Evolutionary conservation across 352 stramenopile species (phyloP), one percentile per base, ranked within the genome.

Genomic region (Globisporangium recalcitrans): DNA sequence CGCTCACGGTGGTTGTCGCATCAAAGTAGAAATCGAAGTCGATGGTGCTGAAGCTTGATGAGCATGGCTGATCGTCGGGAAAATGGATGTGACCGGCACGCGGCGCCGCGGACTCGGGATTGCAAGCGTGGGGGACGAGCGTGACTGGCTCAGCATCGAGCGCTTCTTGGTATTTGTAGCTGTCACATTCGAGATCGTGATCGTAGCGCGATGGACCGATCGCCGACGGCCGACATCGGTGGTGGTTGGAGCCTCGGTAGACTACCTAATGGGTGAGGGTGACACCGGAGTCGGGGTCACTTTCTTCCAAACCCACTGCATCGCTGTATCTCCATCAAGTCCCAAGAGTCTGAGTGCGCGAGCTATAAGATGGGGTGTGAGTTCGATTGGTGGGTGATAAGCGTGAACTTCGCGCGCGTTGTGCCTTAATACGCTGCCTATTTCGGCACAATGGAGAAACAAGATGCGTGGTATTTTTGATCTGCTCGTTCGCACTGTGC

Each of bases 1-100:
- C 65, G 2, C 53, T 62, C 3, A 71, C 58, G 22, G 5, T 66
- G 52, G 49, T 67, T 58, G 24, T 63, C 32, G 46, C 4, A 49
- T 3, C 5, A 63, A 32, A 19, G 14, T 22, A 16, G 22, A 7
- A n/a, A 7, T 22, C 16, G 22, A 7, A n/a, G 21, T 22, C 16
- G 21, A 0, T 53, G 22, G 21, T 53, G n/a, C 0, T 1, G 22
- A 32, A n/a, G n/a, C n/a, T 22, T 32, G 55, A 59, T 31, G 27
- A 5, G 27, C 27, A 31, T 40, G 53, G 13, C n/a, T 47, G 3
- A 44, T 1, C 7, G 31, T 53, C 13, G 56, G 56, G 44, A 61
- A 61, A 26, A 61, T 53, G 22, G 55, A 61, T 8, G 55, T 13
- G 11, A 61, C 38, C 0, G 56, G 56, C 31, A 16, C 29, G 3